A percentile compares a stretch with the other conserved stretches of the same genome.
phyloP scores from a whole-genome alignment of 768 basidiomycete genomes.

The Tylopilus cervinicoccineus region DNA sequence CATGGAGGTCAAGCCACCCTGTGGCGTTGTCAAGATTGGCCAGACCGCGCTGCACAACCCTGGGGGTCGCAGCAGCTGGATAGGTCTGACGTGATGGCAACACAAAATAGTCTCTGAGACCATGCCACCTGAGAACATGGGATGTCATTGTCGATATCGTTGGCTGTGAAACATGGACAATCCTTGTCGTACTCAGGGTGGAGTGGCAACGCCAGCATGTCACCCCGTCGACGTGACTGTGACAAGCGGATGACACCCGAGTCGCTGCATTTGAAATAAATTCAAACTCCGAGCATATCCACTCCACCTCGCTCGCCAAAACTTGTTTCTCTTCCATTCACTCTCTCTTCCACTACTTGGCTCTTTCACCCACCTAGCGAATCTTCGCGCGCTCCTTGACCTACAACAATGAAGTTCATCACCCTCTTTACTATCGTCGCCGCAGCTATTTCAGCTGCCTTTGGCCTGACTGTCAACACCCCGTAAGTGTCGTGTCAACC shows the following conservation, averaged over 20 bases:
- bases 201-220: too few species aligned
- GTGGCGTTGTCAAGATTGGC: constrained; percentile 79
- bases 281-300: constrained; percentile 29
- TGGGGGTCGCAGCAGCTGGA: constrained; percentile 88
- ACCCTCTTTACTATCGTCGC: constrained; percentile 28
- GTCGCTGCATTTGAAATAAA: constrained; percentile 10
- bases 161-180: too few species aligned
- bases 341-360: constrained; percentile 1
- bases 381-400: constrained; percentile 18
- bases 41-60: constrained; percentile 93
- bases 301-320: background rate
- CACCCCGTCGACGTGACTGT: too few species aligned
- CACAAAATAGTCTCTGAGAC: background rate
- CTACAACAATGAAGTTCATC: constrained; percentile 36
- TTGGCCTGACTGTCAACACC: constrained; percentile 59
- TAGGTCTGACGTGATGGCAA: constrained; percentile 50
- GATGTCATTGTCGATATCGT: background rate
- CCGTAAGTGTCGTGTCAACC: constrained; percentile 56
- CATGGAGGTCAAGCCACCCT: constrained; percentile 19
- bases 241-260: too few species aligned
- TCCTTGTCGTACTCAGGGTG: too few species aligned
- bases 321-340: background rate
- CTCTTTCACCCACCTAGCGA: constrained; percentile 2
- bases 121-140: background rate
- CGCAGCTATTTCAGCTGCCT: constrained; percentile 32